Evolutionary conservation across 441 rosid genomes (phyloP).

Genomic region (Eugenia klotzschiana): DNA sequence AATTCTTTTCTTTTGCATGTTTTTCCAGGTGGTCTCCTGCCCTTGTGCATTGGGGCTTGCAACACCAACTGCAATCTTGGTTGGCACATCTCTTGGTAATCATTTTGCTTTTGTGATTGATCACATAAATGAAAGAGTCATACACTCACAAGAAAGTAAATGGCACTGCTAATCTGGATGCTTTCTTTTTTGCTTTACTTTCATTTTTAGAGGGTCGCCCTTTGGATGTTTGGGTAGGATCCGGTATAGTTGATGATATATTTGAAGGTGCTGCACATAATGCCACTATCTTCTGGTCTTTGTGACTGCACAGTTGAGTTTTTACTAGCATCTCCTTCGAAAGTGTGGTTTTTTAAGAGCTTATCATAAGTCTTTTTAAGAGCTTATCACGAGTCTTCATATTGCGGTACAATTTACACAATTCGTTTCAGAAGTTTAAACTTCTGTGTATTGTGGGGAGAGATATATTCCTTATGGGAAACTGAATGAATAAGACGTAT

Average conservation of each 20-base stretch:
- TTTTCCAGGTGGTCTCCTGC: conserved; percentile 80
- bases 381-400: not conserved
- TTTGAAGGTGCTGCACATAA: not conserved
- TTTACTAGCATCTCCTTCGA: not conserved
- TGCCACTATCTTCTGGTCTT: not conserved
- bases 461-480: not conserved
- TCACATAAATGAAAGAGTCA: not conserved
- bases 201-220: not conserved
- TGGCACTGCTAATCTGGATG: not conserved
- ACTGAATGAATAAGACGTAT: not conserved
- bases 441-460: not conserved
- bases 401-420: not conserved
- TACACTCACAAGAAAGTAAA: not conserved
- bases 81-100: conserved; percentile 92
- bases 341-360: not conserved
- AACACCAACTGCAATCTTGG: conserved; percentile 90
- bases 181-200: not conserved
- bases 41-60: conserved; percentile 95
- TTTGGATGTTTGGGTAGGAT: not conserved
- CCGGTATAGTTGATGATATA: not conserved
- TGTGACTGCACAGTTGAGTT: not conserved
- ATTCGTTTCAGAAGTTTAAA: not conserved
- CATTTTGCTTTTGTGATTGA: conserved; percentile 4
- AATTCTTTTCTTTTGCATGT: not conserved
- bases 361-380: not conserved